Base-by-base conservation (phyloP, 345 rosid species). In the Kernera saxatilis region DNA sequence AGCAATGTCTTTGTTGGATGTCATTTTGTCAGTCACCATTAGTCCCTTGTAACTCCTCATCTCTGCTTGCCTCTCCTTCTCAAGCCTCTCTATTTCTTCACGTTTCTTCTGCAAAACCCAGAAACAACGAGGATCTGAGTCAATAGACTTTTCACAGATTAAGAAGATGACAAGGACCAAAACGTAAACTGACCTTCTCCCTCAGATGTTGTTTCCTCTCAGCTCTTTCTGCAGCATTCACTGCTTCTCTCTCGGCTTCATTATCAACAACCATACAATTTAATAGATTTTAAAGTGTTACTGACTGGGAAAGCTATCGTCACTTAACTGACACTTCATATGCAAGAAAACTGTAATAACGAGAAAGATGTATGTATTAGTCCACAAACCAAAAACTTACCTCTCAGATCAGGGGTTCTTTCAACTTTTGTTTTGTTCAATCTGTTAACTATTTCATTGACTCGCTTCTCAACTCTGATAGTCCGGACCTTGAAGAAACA, bases 21-120 rank as follows among this genome's bases (percentile, higher is more conserved):
- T 91, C 97, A 94, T 94, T 27, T 91, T 94, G 6, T 94, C 97
- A 17, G 95, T 67, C 21, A 94, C 96, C 99, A 94, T 94, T 84
- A 94, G 58, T 15, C 95, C 93, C 74, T 91, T 94, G 90, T 91
- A 94, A 90, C 97, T 94, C 81, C 96, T 82, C 77, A 88, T 64
- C 80, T 94, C 97, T 49, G 91, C 87, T 61, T 91, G 99, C 69
- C 82, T 88, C 76, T 91, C 99, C 81, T 89, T 94, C 74, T 91
- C 99, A 57, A 91, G 83, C 85, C 87, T 89, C 0, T 86, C 93
- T 82, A 91, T 78, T 22, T 91, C 99, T 72, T 91, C 99, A 2
- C 88, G 92, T 12, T 91, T 88, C 82, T 94, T 91, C 99, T 94
- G 86, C 77, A 66, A 70, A 48, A 58, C 13, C 21, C 18, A 72